Base-by-base conservation (phyloP, 345 rosid genomes). In the Aquilaria sinensis region DNA sequence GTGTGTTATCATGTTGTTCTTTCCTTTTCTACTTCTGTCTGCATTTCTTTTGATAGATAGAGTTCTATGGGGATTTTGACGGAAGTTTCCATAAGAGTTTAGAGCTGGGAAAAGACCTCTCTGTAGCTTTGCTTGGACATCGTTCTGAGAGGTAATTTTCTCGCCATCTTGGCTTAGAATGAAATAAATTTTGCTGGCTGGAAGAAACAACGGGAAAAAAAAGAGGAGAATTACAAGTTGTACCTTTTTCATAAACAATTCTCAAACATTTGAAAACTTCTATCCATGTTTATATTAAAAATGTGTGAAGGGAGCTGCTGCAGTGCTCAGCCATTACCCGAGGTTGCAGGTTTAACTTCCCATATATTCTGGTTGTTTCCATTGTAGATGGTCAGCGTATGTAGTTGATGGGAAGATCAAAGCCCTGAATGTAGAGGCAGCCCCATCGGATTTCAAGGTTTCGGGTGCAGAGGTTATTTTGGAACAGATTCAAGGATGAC, bases 1-100 rank as follows among this genome's bases (percentile, higher is more conserved):
- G 47, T 47, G 16, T 51, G 53, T 12, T 31, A 13, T 12, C 32
- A 14, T 31, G 11, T 29, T 12, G 46, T 59, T 10, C 30, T 70
- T 33, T 54, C 13, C 41, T 47, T 14, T 34, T 58, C 1, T 16
- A 3, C 23, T 51, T 32, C 23, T 12, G 34, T 9, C 37, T 54
- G 7, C 59, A 6, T 47, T 32, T 15, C 11, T 47, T 37, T 23
- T 6, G 23, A 33, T 58, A 88, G 98, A 86, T 93, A 61, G 97
- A 90, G 66, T 93, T 93, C 74, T 93, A 90, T 57, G 97, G 97
- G 46, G 98, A 90, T 69, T 81, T 84, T 67, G 87, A 86, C 71
- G 94, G 94, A 53, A 81, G 82, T 67, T 87, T 93, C 83, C 97
- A 90, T 75, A 88, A 86, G 83, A 87, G 94, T 79, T 79, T 93